A percentile compares a stretch with the other conserved stretches of the same genome.
These are phyloP conservation scores for Tricholoma terreum DNA, from an alignment of 768 basidiomycete species.

Conservation along the genomic window DNA sequence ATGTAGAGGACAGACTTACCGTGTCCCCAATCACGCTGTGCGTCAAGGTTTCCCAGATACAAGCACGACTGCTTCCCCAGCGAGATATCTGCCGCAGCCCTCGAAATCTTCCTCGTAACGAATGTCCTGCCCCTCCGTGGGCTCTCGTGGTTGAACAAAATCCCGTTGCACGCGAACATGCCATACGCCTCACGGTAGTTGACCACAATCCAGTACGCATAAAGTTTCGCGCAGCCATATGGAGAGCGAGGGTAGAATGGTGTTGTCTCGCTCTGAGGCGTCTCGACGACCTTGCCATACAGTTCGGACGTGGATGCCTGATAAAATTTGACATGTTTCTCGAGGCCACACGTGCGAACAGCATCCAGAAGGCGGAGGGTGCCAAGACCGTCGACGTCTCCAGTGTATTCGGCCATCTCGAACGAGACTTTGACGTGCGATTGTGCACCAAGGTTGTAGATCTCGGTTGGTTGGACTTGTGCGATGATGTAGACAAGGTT, in stretches of 20 bases:
- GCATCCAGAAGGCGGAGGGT: conserved; percentile 95
- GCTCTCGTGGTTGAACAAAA: conserved; percentile 98
- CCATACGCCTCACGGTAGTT: conserved; percentile 95
- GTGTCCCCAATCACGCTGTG: conserved; percentile 97
- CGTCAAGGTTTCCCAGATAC: conserved; percentile 93
- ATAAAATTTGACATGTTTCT: conserved; percentile 93
- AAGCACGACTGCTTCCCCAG: conserved; percentile 87
- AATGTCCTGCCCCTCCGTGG: conserved; percentile 93
- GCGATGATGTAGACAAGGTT: conserved; percentile 97
- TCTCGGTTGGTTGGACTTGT: conserved; percentile 90
- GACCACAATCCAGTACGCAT: conserved; percentile 87
- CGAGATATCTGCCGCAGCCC: conserved; percentile 90
- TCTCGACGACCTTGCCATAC: conserved; percentile 95
- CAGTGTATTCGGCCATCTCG: conserved; percentile 99
- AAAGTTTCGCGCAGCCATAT: conserved; percentile 94
- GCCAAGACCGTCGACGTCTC: conserved; percentile 93
- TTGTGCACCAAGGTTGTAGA: conserved; percentile 97
- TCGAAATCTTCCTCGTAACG: conserved; percentile 91
- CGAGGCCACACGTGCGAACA: conserved; percentile 91
- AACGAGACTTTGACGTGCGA: conserved; percentile 99
- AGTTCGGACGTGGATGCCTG: conserved; percentile 97
- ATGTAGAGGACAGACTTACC: conserved; percentile 45
- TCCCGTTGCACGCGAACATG: conserved; percentile 96
- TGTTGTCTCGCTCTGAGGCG: conserved; percentile 92
- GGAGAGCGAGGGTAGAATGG: conserved; percentile 99